phyloP scores from a whole-genome alignment of 2,329 filamentous ascomycete genomes.

The Microthyrium microscopicum region DNA sequence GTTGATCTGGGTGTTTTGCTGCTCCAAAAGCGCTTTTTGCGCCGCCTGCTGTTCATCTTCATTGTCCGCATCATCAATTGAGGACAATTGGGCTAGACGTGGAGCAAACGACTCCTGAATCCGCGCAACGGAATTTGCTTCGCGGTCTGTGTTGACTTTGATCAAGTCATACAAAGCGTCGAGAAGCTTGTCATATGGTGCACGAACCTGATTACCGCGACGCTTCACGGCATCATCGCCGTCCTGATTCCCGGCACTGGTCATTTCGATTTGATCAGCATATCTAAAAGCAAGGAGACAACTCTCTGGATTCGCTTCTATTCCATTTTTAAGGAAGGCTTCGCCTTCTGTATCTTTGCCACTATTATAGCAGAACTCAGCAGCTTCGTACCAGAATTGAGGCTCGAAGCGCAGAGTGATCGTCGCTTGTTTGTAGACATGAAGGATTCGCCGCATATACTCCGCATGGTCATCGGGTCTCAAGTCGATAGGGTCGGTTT shows the following conservation, averaged over 20 bases:
- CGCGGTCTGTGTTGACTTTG: constrained; percentile 49
- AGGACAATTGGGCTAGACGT: constrained; percentile 4
- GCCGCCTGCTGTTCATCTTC: constrained; percentile 20
- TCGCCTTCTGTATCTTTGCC: constrained; percentile 54
- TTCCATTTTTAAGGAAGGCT: constrained; percentile 65
- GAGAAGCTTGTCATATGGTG: constrained; percentile 68
- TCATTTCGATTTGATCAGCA: constrained; percentile 72
- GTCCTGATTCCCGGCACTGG: constrained; percentile 54
- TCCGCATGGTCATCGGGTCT: constrained; percentile 57
- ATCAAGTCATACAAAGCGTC: constrained; percentile 79
- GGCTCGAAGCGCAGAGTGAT: constrained; percentile 93
- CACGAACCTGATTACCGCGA: constrained; percentile 57
- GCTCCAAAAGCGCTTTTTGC: constrained; percentile 31
- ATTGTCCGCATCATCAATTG: constrained; percentile 37
- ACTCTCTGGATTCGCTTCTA: constrained; percentile 83
- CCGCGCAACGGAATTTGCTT: constrained; percentile 42
- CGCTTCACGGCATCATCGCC: constrained; percentile 49
- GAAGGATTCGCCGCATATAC: constrained; percentile 66
- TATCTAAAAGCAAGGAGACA: constrained; percentile 78
- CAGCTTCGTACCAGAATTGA: constrained; percentile 88
- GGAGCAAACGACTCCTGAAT: constrained; percentile 37
- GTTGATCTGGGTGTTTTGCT: constrained; percentile 36
- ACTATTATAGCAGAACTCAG: constrained; percentile 80
- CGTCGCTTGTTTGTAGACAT: constrained; percentile 82
- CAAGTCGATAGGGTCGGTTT: constrained; percentile 75